Percentiles rank a stretch among this genome's conserved stretches.
Conservation (phyloP, 495 filamentous ascomycete genomes). For the Podospora australis region DNA sequence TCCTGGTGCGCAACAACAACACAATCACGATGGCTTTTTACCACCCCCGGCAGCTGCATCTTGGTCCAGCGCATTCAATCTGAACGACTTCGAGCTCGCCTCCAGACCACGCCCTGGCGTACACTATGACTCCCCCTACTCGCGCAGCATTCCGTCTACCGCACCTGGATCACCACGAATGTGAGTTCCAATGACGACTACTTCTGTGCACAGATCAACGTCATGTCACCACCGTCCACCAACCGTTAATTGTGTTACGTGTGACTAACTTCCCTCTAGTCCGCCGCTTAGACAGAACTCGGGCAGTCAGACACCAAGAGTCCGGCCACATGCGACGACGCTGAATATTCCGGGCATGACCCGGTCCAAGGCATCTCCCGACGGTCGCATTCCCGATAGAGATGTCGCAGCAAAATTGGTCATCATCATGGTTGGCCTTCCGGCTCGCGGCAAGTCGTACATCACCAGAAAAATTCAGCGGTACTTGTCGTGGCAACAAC, state of each 20-base stretch:
- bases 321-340: conserved; percentile 70
- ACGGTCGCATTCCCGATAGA: conserved; percentile 83
- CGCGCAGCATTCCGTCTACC: conserved; percentile 46
- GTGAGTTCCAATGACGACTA: conserved; percentile 27
- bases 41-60: conserved; percentile 23
- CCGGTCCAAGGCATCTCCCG: conserved; percentile 85
- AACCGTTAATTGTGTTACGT: background rate
- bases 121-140: conserved; percentile 40
- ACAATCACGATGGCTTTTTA: conserved; percentile 15
- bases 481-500: conserved; percentile 95
- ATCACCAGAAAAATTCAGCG: conserved; percentile 95
- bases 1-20: background rate
- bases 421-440: conserved; percentile 96
- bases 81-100: conserved; percentile 25
- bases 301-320: conserved; percentile 52
- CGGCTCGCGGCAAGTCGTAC: conserved; percentile 93
- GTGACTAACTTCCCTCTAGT: conserved; percentile 29
- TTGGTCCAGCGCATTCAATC: conserved; percentile 30
- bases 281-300: conserved; percentile 54
- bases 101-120: conserved; percentile 15
- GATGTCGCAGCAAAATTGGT: conserved; percentile 95
- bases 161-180: conserved; percentile 49
- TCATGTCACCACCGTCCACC: background rate
- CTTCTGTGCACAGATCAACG: background rate
- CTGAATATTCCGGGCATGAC: conserved; percentile 85